Base-by-base conservation (phyloP, 2,329 filamentous ascomycete species). In the Exophiala calicioides region DNA sequence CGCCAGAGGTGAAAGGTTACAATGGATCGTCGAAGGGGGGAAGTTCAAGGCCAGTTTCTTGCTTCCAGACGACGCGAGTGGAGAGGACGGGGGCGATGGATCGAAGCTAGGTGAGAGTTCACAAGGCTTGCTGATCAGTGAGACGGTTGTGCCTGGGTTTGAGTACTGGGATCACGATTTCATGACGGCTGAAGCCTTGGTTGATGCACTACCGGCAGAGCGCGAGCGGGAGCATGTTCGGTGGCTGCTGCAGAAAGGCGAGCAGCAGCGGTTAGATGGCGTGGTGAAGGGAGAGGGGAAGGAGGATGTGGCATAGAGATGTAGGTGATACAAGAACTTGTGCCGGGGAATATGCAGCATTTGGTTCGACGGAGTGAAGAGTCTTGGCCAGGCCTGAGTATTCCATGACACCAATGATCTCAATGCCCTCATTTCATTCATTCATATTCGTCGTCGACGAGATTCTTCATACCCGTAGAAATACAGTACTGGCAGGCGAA, bases 11-110 rank as follows among this genome's bases (percentile, higher is more conserved):
- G 84, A 87, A 69, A 76, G 62, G 61, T 54, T 84, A 59, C 81
- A 85, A 62, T 87, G 83, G 83, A 71, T 85, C 50, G 82, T 88
- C 5, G 80, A 84, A 42, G 82, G 83, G 0, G 82, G 79, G 3
- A 80, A 81, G 62, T 87, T 77, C 61, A 87, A 86, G 66, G 78
- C 77, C 8, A 82, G 75, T 58, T 85, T 76, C 63, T 59, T 86
- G 46, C 62, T 84, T 23, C 70, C 74, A 1, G 73, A 76, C 40
- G 63, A 20, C 21, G 13, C 15, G 2, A 13, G 7, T 31, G 34
- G 32, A 18, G 15, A 23, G 15, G 39, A 21, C 12, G 36, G 29
- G 8, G 44, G 44, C 6, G 27, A 21, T 12, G 31, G 15, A 16
- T 60, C 7, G 65, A 65, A 32, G 63, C 60, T 16, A 63, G 56